Base-by-base conservation (phyloP, 176 grass and related monocot genomes). In the Ensete glaucum region DNA sequence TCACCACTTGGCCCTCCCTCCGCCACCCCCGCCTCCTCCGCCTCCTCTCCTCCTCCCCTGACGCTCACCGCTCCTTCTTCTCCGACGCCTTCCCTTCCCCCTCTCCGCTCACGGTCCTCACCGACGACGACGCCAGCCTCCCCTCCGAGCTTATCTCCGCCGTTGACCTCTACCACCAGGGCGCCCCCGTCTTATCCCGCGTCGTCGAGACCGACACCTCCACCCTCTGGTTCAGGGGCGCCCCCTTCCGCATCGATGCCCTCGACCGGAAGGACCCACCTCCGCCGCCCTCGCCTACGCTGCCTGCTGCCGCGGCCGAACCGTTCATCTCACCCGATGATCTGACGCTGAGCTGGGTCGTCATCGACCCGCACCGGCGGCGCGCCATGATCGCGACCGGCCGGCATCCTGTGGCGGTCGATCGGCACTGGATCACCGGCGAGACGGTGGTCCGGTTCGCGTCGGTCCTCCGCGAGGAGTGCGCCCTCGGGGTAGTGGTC, bases 201-300 rank as follows among this genome's bases (percentile, higher is more conserved):
- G 84, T 89, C 13, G 54, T 89, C 5, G 90, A 89, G 26, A 88
- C 90, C 1, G 91, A 91, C 75, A 62, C 86, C 53, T 54, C 76
- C 0, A 86, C 90, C 22, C 53, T 19, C 51, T 94, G 91, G 90
- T 99, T 94, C 87, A 76, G 80, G 0, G 84, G 76, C 54, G 62
- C 91, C 1, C 91, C 95, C 52, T 99, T 99, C 85, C 86, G 88
- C 67, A 65, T 99, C 77, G 91, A 94, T 62, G 80, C 91, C 75
- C 78, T 94, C 43, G 70, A 89, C 3, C 78, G 83, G 73, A 83
- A 90, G 26, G 82, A 85, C 64, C 85, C 83, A 71, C 15, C 81
- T 12, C 15, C 71, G 15, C 48, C 19, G n/a, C 19, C 34, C 48
- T 17, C 68, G 68, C 48, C 68, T 10, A 11, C 25, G 15, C 24